Evolutionary conservation across 1,284 basidiomycete species (phyloP).

Genomic region (Moesziomyces antarcticus): DNA sequence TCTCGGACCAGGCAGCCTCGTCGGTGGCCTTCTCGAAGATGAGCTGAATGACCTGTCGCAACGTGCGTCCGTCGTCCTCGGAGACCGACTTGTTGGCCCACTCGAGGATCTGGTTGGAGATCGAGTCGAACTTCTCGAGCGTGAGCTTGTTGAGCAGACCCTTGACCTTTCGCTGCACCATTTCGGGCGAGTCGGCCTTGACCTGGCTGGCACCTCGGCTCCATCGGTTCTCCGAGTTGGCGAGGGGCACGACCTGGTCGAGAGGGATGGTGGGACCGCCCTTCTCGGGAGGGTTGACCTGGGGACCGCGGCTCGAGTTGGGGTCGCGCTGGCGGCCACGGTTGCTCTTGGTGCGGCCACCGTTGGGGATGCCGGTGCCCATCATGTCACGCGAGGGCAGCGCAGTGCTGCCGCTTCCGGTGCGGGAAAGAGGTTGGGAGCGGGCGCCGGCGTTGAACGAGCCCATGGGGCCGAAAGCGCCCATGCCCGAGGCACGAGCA

Average conservation of each 20-base stretch:
- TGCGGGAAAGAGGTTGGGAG: slow-evolving; percentile 63
- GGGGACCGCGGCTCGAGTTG: slow-evolving; percentile 53
- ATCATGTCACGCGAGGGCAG: slow-evolving; percentile 66
- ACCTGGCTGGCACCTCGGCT: slow-evolving; percentile 42
- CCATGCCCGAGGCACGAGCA: slow-evolving; percentile 46
- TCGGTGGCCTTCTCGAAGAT: slow-evolving; percentile 98
- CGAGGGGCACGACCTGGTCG: slow-evolving; percentile 77
- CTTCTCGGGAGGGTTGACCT: slow-evolving; percentile 67
- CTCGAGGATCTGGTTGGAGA: slow-evolving; percentile 88
- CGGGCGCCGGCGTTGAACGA: slow-evolving; percentile 62
- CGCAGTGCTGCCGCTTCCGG: slow-evolving; percentile 64
- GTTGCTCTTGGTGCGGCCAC: slow-evolving; percentile 63
- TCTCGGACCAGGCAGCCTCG: slow-evolving; percentile 93
- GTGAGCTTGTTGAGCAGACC: slow-evolving; percentile 93
- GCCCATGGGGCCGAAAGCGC: slow-evolving; percentile 63
- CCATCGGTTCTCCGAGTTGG: slow-evolving; percentile 86
- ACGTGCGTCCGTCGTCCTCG: slow-evolving; percentile 91
- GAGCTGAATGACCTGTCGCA: slow-evolving; percentile 93
- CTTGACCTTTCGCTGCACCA: slow-evolving; percentile 94
- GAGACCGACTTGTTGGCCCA: slow-evolving; percentile 94
- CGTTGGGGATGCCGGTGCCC: slow-evolving; percentile 64
- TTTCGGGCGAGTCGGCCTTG: slow-evolving; percentile 77
- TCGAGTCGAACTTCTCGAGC: slow-evolving; percentile 95
- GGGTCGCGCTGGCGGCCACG: slow-evolving; percentile 64
- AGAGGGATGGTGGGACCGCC: slow-evolving; percentile 70